Evolutionary conservation across 192 early-diverging fungal genomes (phyloP).

Genomic region (Mortierella hygrophila): DNA sequence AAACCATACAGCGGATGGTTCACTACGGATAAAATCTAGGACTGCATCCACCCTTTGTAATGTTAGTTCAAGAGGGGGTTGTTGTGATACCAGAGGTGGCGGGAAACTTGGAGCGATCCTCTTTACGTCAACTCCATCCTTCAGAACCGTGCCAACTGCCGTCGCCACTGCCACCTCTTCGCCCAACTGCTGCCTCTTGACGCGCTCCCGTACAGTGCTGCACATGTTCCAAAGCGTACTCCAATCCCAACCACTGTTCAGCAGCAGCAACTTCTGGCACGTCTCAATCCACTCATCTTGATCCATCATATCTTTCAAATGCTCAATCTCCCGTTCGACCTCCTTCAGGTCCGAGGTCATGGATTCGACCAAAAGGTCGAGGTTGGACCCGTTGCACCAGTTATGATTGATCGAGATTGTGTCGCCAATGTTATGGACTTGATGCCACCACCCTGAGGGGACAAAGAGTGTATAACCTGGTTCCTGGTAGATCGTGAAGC

Average conservation of each 20-base stretch:
- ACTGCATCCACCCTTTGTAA: conserved; percentile 16
- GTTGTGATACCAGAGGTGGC: conserved; percentile 34
- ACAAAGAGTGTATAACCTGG: conserved; percentile 80
- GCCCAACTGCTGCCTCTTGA: conserved; percentile 3
- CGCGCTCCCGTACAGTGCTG: conserved; percentile 17
- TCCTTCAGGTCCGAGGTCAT: conserved; percentile 62
- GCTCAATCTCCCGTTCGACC: conserved; percentile 66
- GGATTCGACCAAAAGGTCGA: conserved; percentile 59
- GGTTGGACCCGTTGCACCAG: conserved; percentile 76
- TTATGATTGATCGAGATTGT: conserved; percentile 86
- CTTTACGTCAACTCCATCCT: conserved; percentile 8
- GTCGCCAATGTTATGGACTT: conserved; percentile 76
- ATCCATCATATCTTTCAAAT: conserved; percentile 63
- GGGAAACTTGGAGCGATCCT: conserved; percentile 28
- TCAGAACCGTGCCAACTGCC: background rate
- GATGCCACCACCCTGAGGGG: conserved; percentile 82
- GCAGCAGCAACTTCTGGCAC: conserved; percentile 61
- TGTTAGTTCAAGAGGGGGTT: conserved; percentile 43
- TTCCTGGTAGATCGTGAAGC: conserved; percentile 66
- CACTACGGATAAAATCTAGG: conserved; percentile 18
- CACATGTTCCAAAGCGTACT: conserved; percentile 57
- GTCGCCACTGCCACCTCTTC: background rate
- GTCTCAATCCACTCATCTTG: conserved; percentile 58
- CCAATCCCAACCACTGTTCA: conserved; percentile 69
- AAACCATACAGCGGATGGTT: conserved; percentile 37